Evolutionary conservation across 805 yeast species (phyloP), one percentile per base, ranked within the genome.

Genomic region (Lachancea quebecensis): DNA sequence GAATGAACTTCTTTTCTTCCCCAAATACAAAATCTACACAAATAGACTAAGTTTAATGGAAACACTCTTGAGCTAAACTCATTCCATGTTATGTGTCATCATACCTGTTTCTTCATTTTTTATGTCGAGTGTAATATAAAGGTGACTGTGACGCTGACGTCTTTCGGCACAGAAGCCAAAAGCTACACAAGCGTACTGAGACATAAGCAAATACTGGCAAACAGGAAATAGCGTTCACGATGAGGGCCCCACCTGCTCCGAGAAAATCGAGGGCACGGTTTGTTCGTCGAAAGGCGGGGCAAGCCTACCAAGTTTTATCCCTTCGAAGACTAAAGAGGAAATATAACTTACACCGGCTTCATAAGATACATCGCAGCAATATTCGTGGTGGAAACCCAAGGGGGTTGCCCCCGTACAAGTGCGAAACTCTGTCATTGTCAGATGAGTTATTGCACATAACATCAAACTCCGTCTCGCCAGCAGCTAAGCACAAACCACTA

Each of bases 201-300:
- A 21, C 6, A 21, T 21, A 21, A 21, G 6, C 25, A 21, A 21
- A 21, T 21, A 4, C 25, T 21, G 7, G 25, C 7, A 4, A 21
- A 21, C 25, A 21, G 25, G 25, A 21, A 7, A 7, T 7, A 21
- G 25, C 25, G 25, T 7, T 21, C 25, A 21, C 7, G 6, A 63
- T 63, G 68, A 59, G 65, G 46, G 65, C 64, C 7, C 61, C 62
- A 30, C 68, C 68, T 6, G 52, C 54, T 6, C 60, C 63, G 10
- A 53, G 66, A 39, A 56, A 47, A 36, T 58, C 65, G 1, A 59
- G 43, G 33, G 47, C 56, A 6, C 49, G 56, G 33, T 38, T 38
- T 29, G 12, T 57, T 2, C 54, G 58, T 11, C 43, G 50, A 10
- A 48, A 37, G 30, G 36, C 46, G 4, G 38, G 52, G 8, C 51